Conservation (phyloP, 1,139 yeast species). For the Lodderomyces metapsilosis region DNA sequence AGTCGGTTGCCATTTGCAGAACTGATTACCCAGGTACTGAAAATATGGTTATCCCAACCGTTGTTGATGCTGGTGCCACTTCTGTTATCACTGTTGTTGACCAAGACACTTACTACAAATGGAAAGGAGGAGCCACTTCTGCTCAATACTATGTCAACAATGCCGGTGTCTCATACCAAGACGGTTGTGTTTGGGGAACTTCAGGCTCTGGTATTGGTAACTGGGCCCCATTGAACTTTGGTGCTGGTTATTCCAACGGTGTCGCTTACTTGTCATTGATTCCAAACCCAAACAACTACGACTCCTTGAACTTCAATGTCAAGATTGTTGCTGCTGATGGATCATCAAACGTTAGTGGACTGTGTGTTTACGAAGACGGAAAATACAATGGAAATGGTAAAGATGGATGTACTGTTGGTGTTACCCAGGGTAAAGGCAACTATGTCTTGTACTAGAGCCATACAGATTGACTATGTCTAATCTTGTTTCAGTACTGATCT, state of each 20-base stretch:
- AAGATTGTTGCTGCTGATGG: slow-evolving; percentile 73
- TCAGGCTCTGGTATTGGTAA: slow-evolving; percentile 82
- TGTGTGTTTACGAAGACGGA: slow-evolving; percentile 81
- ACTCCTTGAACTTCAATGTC: slow-evolving; percentile 79
- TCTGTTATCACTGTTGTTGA: slow-evolving; percentile 77
- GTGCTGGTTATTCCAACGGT: slow-evolving; percentile 84
- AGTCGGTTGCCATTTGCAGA: slow-evolving; percentile 85
- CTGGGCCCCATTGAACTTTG: slow-evolving; percentile 97
- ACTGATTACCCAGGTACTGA: slow-evolving; percentile 99
- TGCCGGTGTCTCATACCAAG: slow-evolving; percentile 86
- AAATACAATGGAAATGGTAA: slow-evolving; percentile 61
- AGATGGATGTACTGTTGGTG: slow-evolving; percentile 94
- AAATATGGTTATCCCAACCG: slow-evolving; percentile 94
- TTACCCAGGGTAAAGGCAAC: slow-evolving; percentile 76
- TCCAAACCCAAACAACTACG: slow-evolving; percentile 88
- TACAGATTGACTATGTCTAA: too few relatives aligned
- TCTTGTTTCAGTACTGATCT: too few relatives aligned
- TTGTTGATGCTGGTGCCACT: slow-evolving; percentile 64
- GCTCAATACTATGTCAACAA: slow-evolving; percentile 96
- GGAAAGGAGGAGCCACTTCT: slow-evolving; percentile 83
- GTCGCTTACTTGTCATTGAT: slow-evolving; percentile 84
- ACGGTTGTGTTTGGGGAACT: slow-evolving; percentile 93
- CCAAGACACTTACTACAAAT: slow-evolving; percentile 69
- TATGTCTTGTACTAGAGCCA: slow-evolving; percentile 63
- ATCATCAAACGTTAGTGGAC: slow-evolving; percentile 69